Evolutionary conservation across 345 rosid genomes (phyloP).

Genomic region (Chamaenerion angustifolium): DNA sequence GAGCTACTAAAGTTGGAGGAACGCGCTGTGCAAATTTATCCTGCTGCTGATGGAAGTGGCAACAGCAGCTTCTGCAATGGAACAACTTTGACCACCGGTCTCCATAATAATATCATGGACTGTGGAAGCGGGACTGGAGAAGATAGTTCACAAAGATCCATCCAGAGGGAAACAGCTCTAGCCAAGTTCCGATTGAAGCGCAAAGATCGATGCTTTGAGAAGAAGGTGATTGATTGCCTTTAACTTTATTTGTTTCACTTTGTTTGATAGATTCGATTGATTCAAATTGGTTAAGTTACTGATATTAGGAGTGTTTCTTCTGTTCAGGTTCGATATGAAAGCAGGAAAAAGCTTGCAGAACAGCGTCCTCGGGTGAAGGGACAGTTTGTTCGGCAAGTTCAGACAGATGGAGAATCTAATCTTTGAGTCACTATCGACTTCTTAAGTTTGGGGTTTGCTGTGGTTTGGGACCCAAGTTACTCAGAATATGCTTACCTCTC

Average conservation of each 20-base stretch:
- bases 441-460: not conserved
- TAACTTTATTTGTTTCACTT: no score
- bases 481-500: no score
- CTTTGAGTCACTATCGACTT: slow-evolving; percentile 2
- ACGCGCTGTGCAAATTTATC: slow-evolving; percentile 14
- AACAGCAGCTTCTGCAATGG: slow-evolving; percentile 8
- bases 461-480: not conserved
- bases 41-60: slow-evolving; percentile 32
- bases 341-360: slow-evolving; percentile 67
- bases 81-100: slow-evolving; percentile 3
- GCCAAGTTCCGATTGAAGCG: slow-evolving; percentile 84
- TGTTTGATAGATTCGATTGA: no score
- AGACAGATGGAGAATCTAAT: slow-evolving; percentile 15
- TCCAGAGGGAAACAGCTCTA: slow-evolving; percentile 78
- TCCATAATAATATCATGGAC: slow-evolving; percentile 16
- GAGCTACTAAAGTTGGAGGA: no score
- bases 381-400: slow-evolving; percentile 58
- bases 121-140: slow-evolving; percentile 43
- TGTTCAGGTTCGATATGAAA: slow-evolving; percentile 63
- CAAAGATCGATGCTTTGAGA: slow-evolving; percentile 84
- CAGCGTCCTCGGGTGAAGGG: slow-evolving; percentile 67
- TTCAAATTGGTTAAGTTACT: not conserved
- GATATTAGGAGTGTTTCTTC: not conserved
- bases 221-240: slow-evolving; percentile 45
- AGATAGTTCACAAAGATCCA: slow-evolving; percentile 31